Evolutionary conservation across 176 grass and related monocot species (phyloP).

Genomic region (Rhynchospora tenuis): DNA sequence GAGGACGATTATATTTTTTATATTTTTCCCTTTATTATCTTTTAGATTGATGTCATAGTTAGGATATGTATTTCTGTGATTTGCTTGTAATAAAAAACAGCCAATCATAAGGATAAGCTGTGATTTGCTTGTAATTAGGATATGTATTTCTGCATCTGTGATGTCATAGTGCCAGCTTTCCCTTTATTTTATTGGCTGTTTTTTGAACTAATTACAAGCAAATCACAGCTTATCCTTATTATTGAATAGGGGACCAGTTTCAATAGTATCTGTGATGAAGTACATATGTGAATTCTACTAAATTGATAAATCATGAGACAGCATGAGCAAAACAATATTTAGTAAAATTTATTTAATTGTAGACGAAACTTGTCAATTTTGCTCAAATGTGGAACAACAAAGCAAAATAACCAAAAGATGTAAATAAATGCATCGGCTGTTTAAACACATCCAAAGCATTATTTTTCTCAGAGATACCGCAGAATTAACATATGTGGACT

Average conservation of each 20-base stretch:
- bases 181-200: not conserved
- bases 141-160: not conserved
- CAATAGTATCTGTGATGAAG: not conserved
- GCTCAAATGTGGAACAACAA: not conserved
- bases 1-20: not conserved
- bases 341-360: not conserved
- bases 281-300: not conserved
- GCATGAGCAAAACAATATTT: not conserved
- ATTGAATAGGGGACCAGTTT: not conserved
- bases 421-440: not conserved
- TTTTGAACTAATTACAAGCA: not conserved
- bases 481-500: not conserved
- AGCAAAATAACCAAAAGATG: not conserved
- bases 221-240: not conserved
- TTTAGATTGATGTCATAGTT: no score
- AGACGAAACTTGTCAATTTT: not conserved
- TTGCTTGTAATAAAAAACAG: no score
- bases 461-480: not conserved
- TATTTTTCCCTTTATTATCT: not conserved
- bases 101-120: no score
- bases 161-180: not conserved
- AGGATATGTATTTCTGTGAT: no score
- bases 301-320: not conserved
- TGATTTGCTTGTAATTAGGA: not conserved
- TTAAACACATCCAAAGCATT: not conserved